Base-by-base conservation (phyloP, 2,329 filamentous ascomycete genomes). In the Aspergillus floridensis region DNA sequence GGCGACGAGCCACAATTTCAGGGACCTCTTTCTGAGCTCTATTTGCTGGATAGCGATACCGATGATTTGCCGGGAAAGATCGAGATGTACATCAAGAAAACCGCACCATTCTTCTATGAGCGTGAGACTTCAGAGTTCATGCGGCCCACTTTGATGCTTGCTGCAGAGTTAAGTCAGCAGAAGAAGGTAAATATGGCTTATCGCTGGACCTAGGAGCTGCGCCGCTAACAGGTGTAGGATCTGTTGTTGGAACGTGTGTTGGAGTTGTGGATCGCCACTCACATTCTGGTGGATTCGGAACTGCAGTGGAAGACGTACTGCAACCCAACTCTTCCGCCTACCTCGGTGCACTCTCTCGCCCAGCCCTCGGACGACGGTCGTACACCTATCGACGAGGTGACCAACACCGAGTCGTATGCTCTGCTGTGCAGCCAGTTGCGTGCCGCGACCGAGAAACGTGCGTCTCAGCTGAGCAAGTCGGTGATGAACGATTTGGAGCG, bases 401-500 rank as follows among this genome's bases (percentile, higher is more conserved):
- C 69, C 6, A 73, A 81, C 48, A 66, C 73, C 2, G 70, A 80
- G 26, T 81, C 81, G 2, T 81, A 83, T 62, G 69, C 73, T 1
- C 72, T 85, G 3, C 80, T 87, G 60, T 79, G 75, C 63, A 75
- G 78, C 54, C 84, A 87, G 68, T 72, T 86, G 49, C 79, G 82
- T 51, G 81, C 82, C 4, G 82, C 80, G 1, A 77, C 80, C 19
- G 84, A 87, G 66, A 82, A 82, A 63, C 80, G 82, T 29, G 82
- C 83, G 38, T 76, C 79, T 14, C 75, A 76, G 55, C 73, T 86
- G 5, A 80, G 80, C 63, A 84, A 83, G 56, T 74, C 74, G 10
- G 79, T 86, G 35, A 82, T 86, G 78, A 84, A 84, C 61, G 84
- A 86, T 59, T 77, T 87, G 1, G 85, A 87, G 67, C 80, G 83